Conservation (phyloP, 192 early-diverging fungal species). For the Umbelopsis ramanniana region DNA sequence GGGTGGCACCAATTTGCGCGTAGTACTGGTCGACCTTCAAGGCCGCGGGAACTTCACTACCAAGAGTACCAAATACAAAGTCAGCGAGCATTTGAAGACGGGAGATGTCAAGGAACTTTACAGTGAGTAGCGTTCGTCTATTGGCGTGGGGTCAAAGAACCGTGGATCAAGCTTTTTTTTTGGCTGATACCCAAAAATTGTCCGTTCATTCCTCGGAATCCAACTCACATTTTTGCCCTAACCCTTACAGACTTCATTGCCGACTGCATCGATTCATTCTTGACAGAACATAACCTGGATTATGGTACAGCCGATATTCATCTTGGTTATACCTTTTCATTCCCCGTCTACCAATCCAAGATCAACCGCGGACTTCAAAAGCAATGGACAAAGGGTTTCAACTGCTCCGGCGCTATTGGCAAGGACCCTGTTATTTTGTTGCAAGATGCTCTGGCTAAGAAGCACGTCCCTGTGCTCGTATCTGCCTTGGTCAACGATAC, state of each 20-base stretch:
- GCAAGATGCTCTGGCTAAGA: conserved; percentile 76
- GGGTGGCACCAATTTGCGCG: conserved; percentile 93
- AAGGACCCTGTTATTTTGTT: conserved; percentile 85
- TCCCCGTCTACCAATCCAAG: conserved; percentile 87
- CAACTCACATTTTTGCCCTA: too few relatives aligned
- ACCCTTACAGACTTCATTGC: conserved; percentile 84
- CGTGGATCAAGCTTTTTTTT: too few relatives aligned
- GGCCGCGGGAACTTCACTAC: conserved; percentile 74
- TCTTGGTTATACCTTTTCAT: conserved; percentile 95
- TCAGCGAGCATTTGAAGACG: conserved; percentile 64
- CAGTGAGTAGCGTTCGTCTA: conserved; percentile 25
- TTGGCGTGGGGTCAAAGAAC: neutral
- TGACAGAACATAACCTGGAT: conserved; percentile 46
- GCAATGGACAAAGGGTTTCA: conserved; percentile 92
- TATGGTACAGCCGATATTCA: conserved; percentile 35
- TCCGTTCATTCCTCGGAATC: too few relatives aligned
- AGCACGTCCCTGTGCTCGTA: conserved; percentile 78
- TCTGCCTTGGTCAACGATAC: conserved; percentile 97
- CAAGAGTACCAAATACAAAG: conserved; percentile 72
- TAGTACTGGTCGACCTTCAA: conserved; percentile 81
- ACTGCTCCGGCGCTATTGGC: conserved; percentile 72
- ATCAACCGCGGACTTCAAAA: conserved; percentile 70
- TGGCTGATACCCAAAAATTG: too few relatives aligned
- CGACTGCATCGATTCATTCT: conserved; percentile 81
- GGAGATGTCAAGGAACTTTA: conserved; percentile 55